phyloP scores from a whole-genome alignment of 2,329 filamentous ascomycete species.

The Tolypocladium inflatum region DNA sequence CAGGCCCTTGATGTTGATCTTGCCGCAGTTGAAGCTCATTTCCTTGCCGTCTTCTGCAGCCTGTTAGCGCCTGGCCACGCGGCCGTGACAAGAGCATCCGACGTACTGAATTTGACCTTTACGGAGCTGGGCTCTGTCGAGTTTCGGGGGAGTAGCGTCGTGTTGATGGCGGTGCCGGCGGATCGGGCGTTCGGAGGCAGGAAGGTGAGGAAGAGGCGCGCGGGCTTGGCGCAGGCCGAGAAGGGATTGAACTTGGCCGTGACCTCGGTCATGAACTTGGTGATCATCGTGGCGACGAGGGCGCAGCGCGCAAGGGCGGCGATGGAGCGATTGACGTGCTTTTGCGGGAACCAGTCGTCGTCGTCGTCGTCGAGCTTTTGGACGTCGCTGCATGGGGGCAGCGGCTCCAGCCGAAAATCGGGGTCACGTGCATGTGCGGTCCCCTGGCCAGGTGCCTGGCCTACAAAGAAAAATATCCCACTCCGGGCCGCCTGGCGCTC shows the following conservation, averaged over 20 bases:
- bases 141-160: slow-evolving; percentile 61
- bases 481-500: background rate
- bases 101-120: slow-evolving; percentile 76
- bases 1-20: slow-evolving; percentile 75
- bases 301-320: slow-evolving; percentile 3
- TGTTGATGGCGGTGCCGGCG: slow-evolving; percentile 66
- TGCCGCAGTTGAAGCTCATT: slow-evolving; percentile 71
- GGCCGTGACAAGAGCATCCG: background rate
- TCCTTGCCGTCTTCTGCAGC: slow-evolving; percentile 81
- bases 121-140: slow-evolving; percentile 62
- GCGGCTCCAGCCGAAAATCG: slow-evolving; percentile 1
- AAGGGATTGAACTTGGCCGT: slow-evolving; percentile 90
- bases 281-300: slow-evolving; percentile 55
- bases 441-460: background rate
- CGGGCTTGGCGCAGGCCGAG: slow-evolving; percentile 66
- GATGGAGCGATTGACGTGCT: background rate
- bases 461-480: background rate
- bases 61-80: slow-evolving; percentile 11
- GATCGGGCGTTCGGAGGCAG: slow-evolving; percentile 71
- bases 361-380: background rate
- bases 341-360: background rate
- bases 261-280: slow-evolving; percentile 77
- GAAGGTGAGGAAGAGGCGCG: slow-evolving; percentile 77
- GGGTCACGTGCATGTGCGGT: slow-evolving; percentile 4
- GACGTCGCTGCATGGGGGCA: background rate